Evolutionary conservation across 2,329 filamentous ascomycete species (phyloP), one percentile per base, ranked within the genome.

Genomic region (Colletotrichum sp.): DNA sequence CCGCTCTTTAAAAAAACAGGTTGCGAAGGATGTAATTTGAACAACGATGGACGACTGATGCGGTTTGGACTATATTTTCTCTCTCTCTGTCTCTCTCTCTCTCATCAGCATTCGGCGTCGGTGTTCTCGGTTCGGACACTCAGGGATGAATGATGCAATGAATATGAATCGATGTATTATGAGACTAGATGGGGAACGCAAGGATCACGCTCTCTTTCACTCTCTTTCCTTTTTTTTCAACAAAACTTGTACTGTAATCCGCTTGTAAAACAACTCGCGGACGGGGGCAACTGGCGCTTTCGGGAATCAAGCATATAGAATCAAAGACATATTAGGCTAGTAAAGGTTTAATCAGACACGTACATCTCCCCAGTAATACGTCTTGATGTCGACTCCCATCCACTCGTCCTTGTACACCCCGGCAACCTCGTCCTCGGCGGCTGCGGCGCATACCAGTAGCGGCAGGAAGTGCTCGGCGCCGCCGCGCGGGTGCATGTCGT

Each of bases 391-490:
- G 43, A 90, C 72, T 3, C 88, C 89, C 66, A 83, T 30, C 77
- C 86, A 90, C 8, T 86, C 82, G 80, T 92, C 90, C n/a, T 81
- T 82, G 78, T 90, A 92, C 16, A 77, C 81, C 77, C 82, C 83
- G 21, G 83, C 86, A 80, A 81, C 81, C 65, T 86, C 88, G 24
- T 87, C 87, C 15, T 81, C 86, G 1, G 88, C 90, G 0, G 87
- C 87, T 1, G 88, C 90, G 5, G 89, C 89, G 78, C 88, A 90
- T 36, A 92, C 91, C 61, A 92, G 80, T 82, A 92, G 80, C 74
- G 91, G 91, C 86, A 92, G 82, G 71, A 92, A 92, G 78, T 92
- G 91, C 82, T 92, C 91, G 0, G 88, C 90, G 0, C 87, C 89
- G 12, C 84, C 80, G 2, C 82, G 82, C 4, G 91, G 91, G 80